A percentile compares a stretch with the other conserved stretches of the same genome.
These are phyloP conservation scores for Actinomucor elegans DNA, from an alignment of 371 early-diverging fungal genomes.

Conservation along the genomic window DNA sequence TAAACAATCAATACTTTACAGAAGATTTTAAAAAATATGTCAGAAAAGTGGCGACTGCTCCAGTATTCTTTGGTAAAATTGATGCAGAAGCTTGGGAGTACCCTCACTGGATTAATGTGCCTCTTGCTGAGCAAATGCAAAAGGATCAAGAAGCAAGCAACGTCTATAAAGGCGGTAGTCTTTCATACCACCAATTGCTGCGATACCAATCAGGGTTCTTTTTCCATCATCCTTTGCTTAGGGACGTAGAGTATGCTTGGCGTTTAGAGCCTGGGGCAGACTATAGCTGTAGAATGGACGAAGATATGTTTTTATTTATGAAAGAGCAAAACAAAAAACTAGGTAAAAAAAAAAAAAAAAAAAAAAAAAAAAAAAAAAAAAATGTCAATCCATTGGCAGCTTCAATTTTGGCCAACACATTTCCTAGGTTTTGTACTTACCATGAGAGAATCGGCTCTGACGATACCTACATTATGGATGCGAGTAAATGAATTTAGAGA, in stretches of 20 bases:
- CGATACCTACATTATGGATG: slow-evolving; percentile 82
- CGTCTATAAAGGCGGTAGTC: slow-evolving; percentile 22
- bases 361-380: neutral
- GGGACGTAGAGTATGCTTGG: slow-evolving; percentile 91
- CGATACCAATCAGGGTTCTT: slow-evolving; percentile 88
- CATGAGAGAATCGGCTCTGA: slow-evolving; percentile 71
- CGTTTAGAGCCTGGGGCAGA: slow-evolving; percentile 90
- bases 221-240: slow-evolving; percentile 76
- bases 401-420: no score
- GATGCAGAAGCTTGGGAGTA: slow-evolving; percentile 42
- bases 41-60: slow-evolving; percentile 19
- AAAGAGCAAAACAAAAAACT: slow-evolving; percentile 75
- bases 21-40: slow-evolving; percentile 30
- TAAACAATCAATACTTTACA: slow-evolving; percentile 42
- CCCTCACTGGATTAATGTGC: slow-evolving; percentile 42
- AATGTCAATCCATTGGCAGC: no score
- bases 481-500: slow-evolving; percentile 58
- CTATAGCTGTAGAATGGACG: slow-evolving; percentile 82
- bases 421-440: slow-evolving; percentile 74
- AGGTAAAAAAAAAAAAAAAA: no score
- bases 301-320: slow-evolving; percentile 88
- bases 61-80: slow-evolving; percentile 45
- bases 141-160: slow-evolving; percentile 9
- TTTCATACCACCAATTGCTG: slow-evolving; percentile 20
- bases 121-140: slow-evolving; percentile 21